Base-by-base conservation (phyloP, 1,284 basidiomycete genomes). In the Gymnopus androsaceus region DNA sequence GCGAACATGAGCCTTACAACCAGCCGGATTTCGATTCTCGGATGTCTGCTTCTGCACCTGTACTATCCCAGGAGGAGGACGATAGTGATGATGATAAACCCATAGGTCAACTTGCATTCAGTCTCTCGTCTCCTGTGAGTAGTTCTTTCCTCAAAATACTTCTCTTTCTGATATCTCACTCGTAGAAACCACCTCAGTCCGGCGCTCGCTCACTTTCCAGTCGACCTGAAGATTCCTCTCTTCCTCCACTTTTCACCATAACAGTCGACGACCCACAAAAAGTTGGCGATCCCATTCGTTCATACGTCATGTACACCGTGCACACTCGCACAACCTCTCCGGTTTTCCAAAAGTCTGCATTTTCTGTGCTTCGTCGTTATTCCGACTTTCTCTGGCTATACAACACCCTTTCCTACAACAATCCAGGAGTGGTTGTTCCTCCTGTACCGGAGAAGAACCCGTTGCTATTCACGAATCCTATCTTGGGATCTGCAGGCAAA, bases 351-450 rank as follows among this genome's bases (percentile, higher is more conserved):
- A 92, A 92, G 73, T 83, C 87, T 1, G 77, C 85, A 2, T 94
- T 95, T 68, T 94, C 94, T 3, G 95, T 97, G 34, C 84, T 99
- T 6, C 84, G 96, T 17, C 87, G 96, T 21, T 99, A 97, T 72
- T 94, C 92, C 19, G 97, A 99, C 72, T 99, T 99, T 68, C 80
- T 98, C 19, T 99, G 97, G 96, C 75, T 99, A 0, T 97, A 93
- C 69, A 95, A 96, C 65, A 88, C 89, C 0, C 80, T 99, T 1
- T 90, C 88, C 0, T 70, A 78, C 64, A 98, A 98, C 74, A 98
- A 99, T 67, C 95, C 97, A 1, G 97, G 96, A 3, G 94, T 98
- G 4, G 91, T 99, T 47, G 93, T 99, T 0, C 97, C 96, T 3
- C 95, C 96, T 0, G 92, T 93, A 1, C 96, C 96, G 0, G 96